Conservation (phyloP, 1,284 basidiomycete genomes). For the Trichosporon sp. region DNA sequence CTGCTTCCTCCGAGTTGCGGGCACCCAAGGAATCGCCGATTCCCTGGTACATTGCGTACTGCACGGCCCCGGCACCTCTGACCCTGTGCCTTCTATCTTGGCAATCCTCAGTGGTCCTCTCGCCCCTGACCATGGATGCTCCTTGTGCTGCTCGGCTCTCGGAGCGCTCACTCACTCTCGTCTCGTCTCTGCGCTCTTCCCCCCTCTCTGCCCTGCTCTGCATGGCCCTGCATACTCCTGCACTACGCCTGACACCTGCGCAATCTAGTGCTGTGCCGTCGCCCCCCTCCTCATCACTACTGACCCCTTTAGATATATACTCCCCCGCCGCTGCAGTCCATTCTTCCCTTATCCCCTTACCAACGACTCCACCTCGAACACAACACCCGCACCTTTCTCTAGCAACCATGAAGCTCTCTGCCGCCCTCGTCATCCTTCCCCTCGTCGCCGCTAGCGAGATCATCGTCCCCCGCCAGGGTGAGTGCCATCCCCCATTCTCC, state of each 20-base stretch:
- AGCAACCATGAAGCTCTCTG: background rate
- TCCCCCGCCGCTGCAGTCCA: background rate
- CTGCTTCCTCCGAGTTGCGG: no score
- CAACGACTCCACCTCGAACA: background rate
- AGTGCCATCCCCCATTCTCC: no score
- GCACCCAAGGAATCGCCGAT: no score
- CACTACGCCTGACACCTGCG: no score
- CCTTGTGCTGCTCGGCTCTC: no score
- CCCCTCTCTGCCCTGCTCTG: no score
- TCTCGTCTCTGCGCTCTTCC: no score
- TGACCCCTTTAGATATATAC: background rate
- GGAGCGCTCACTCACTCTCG: no score
- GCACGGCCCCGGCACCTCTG: background rate
- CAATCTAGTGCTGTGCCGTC: no score
- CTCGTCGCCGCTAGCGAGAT: slow-evolving; percentile 1
- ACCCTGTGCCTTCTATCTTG: background rate
- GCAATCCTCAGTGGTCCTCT: background rate
- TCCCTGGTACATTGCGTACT: background rate
- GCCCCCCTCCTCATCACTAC: no score
- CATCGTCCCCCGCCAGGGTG: background rate
- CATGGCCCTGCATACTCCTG: no score
- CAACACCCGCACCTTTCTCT: background rate
- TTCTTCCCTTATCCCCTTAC: background rate
- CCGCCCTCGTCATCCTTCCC: background rate
- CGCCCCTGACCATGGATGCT: background rate